phyloP scores from a whole-genome alignment of 2,329 filamentous ascomycete genomes.

The Paracamarosporium sp. region DNA sequence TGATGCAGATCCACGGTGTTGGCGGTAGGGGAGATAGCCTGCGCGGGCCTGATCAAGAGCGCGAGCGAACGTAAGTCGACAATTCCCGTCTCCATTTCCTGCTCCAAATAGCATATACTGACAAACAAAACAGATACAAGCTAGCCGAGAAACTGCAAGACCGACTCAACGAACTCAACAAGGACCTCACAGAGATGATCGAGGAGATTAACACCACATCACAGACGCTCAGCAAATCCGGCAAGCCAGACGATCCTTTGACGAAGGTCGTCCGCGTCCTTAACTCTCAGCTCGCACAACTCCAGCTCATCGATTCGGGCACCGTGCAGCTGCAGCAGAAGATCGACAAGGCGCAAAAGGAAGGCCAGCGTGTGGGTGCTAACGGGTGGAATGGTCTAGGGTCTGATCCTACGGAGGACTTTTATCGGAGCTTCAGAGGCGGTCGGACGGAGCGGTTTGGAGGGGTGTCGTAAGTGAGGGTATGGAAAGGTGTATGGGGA shows the following conservation, averaged over 20 bases:
- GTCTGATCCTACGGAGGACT: constrained; percentile 80
- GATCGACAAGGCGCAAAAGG: constrained; percentile 81
- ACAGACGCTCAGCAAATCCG: constrained; percentile 85
- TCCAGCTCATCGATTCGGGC: constrained; percentile 92
- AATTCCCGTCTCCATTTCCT: not conserved
- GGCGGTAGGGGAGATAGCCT: constrained; percentile 68
- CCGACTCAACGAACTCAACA: constrained; percentile 90
- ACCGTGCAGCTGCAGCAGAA: constrained; percentile 82
- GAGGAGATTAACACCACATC: constrained; percentile 96
- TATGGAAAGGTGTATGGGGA: not conserved
- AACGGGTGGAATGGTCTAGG: constrained; percentile 60
- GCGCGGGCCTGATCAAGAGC: constrained; percentile 90
- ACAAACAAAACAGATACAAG: constrained; percentile 68
- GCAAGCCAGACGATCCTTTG: constrained; percentile 72
- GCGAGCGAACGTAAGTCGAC: constrained; percentile 78
- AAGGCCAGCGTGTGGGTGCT: constrained; percentile 66
- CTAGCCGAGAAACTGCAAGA: constrained; percentile 91
- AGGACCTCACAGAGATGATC: constrained; percentile 93
- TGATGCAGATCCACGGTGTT: constrained; percentile 87
- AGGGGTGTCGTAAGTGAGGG: constrained; percentile 28
- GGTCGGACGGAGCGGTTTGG: constrained; percentile 40
- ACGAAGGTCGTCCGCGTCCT: constrained; percentile 95
- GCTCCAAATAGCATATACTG: constrained; percentile 20
- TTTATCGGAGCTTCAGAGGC: constrained; percentile 90
- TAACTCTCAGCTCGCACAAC: constrained; percentile 87